phyloP scores from a whole-genome alignment of 345 rosid species.

The Linum trigynum region DNA sequence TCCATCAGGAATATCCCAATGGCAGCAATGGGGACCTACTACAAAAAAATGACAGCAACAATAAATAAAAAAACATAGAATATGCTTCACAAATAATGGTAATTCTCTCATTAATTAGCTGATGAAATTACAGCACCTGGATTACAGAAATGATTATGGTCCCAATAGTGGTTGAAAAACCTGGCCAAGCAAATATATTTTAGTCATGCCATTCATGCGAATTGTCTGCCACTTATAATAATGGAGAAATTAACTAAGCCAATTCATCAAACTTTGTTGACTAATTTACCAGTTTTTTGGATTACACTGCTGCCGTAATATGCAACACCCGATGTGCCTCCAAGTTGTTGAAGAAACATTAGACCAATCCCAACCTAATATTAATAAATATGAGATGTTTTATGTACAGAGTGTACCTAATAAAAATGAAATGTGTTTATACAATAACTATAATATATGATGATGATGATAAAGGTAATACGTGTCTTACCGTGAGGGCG shows the following conservation, averaged over 20 bases:
- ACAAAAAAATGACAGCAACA: neutral
- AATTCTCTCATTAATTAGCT: neutral
- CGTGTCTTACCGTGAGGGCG: constrained; percentile 28
- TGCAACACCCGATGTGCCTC: constrained; percentile 24
- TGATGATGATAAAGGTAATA: too few species aligned
- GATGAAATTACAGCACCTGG: constrained; percentile 14
- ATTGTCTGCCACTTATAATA: too few species aligned
- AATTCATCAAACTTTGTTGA: neutral
- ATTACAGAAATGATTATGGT: constrained; percentile 21
- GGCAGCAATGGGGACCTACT: constrained; percentile 25
- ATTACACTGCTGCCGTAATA: constrained; percentile 30
- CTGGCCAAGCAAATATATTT: constrained; percentile 13
- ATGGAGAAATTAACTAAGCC: too few species aligned
- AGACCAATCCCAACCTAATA: constrained; percentile 39
- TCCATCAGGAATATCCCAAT: constrained; percentile 30
- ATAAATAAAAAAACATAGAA: too few species aligned
- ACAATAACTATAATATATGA: too few species aligned
- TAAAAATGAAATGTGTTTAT: too few species aligned
- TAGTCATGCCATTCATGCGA: too few species aligned
- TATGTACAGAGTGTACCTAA: too few species aligned
- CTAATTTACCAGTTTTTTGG: constrained; percentile 30
- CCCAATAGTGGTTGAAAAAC: constrained; percentile 26
- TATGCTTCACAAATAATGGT: too few species aligned
- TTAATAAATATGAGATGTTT: too few species aligned
- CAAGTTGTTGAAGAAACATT: constrained; percentile 34